phyloP scores from a whole-genome alignment of 2,329 filamentous ascomycete species.

The Zasmidium cellare region DNA sequence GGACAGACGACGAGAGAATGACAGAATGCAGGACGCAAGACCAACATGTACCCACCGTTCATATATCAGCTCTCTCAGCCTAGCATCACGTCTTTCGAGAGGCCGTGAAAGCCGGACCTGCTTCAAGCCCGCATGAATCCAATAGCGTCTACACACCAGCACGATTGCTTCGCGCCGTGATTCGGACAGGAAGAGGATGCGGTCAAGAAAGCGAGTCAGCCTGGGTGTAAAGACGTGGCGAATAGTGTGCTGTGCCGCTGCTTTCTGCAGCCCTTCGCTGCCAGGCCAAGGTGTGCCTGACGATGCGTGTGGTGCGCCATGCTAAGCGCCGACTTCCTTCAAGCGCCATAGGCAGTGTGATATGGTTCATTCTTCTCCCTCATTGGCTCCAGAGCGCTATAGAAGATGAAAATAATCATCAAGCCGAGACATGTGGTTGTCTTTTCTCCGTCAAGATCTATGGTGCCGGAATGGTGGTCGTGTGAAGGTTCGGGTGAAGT shows the following conservation, averaged over 20 bases:
- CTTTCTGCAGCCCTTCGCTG: conserved; percentile 4
- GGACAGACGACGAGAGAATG: conserved; percentile 2
- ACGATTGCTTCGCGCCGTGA: conserved; percentile 12
- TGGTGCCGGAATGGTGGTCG: not conserved
- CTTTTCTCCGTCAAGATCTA: not conserved
- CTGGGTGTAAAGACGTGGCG: conserved; percentile 17
- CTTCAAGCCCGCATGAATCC: conserved; percentile 4
- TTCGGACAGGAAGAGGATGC: conserved; percentile 4
- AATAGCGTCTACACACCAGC: conserved; percentile 9
- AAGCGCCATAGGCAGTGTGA: conserved; percentile 15
- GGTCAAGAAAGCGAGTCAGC: conserved; percentile 8
- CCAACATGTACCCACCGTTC: conserved; percentile 12
- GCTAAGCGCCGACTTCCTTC: conserved; percentile 25
- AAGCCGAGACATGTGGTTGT: not conserved
- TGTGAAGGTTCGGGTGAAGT: not conserved
- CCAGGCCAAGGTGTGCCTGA: conserved; percentile 12
- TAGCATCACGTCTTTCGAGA: not conserved
- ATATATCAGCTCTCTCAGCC: conserved; percentile 12
- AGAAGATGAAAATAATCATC: not conserved
- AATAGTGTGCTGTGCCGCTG: conserved; percentile 30
- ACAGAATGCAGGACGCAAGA: conserved; percentile 10
- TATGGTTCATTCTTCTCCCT: not conserved
- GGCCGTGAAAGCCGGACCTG: not conserved
- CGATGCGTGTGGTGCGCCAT: conserved; percentile 7
- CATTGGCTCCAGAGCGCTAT: not conserved